Evolutionary conservation across 441 rosid species (phyloP).

Genomic region (Melastoma candidum): DNA sequence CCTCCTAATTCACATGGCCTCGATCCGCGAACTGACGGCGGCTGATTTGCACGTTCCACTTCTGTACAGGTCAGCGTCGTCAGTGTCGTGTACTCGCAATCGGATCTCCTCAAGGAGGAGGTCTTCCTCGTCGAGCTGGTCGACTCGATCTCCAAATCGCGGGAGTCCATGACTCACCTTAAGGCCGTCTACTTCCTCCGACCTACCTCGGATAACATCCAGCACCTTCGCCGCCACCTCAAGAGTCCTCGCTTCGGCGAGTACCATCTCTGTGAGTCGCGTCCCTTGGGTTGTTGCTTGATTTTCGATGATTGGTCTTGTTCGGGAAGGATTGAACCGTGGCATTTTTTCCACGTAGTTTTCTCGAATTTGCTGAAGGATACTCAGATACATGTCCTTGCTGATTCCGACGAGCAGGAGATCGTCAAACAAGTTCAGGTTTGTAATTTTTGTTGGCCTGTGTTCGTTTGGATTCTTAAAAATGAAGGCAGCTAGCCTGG

Average conservation of each 20-base stretch:
- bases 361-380: slow-evolving; percentile 94
- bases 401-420: slow-evolving; percentile 95
- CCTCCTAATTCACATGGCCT: too few species aligned
- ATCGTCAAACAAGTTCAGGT: slow-evolving; percentile 95
- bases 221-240: slow-evolving; percentile 69
- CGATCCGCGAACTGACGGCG: background rate
- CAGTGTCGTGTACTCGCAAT: slow-evolving; percentile 90
- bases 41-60: too few species aligned
- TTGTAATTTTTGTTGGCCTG: too few species aligned
- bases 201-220: slow-evolving; percentile 77
- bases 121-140: slow-evolving; percentile 85
- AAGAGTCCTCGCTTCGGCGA: slow-evolving; percentile 84
- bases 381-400: slow-evolving; percentile 88
- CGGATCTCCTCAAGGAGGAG: slow-evolving; percentile 90
- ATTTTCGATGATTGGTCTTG: slow-evolving; percentile 2
- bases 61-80: slow-evolving; percentile 65
- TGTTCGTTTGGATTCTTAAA: too few species aligned
- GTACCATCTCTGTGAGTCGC: slow-evolving; percentile 68
- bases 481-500: too few species aligned
- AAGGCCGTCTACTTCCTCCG: slow-evolving; percentile 87
- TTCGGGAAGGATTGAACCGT: background rate
- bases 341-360: slow-evolving; percentile 33
- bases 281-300: background rate
- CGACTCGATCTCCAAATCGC: slow-evolving; percentile 73
- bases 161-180: slow-evolving; percentile 84